These are phyloP conservation scores for Aaosphaeria pasadenensis DNA, from an alignment of 2,329 filamentous ascomycete genomes.

Conservation along the genomic window DNA sequence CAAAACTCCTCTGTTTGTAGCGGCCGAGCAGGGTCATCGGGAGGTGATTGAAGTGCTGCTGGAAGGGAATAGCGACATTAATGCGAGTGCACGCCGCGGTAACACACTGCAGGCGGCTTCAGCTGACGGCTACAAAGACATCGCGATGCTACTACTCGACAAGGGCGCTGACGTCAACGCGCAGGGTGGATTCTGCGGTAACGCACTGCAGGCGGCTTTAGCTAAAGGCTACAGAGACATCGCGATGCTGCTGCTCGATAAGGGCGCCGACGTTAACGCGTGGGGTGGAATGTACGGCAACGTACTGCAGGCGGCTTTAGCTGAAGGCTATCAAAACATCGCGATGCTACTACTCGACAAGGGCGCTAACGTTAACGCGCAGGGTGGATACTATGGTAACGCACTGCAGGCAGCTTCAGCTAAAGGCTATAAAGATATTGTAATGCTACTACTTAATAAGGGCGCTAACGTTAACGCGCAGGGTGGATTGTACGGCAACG, in stretches of 20 bases:
- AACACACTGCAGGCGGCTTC: background rate
- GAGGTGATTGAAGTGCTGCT: too few relatives aligned
- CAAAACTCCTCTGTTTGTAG: too few relatives aligned
- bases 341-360: conserved; percentile 1
- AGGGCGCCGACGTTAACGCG: conserved; percentile 6
- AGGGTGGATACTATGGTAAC: conserved; percentile 1
- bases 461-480: conserved; percentile 14
- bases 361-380: conserved; percentile 1
- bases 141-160: background rate
- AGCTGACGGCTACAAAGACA: background rate
- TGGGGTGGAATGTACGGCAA: background rate
- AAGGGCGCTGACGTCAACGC: conserved; percentile 6
- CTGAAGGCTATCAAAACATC: background rate
- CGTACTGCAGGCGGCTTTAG: conserved; percentile 1
- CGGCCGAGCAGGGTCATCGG: too few relatives aligned
- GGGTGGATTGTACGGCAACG: conserved; percentile 1
- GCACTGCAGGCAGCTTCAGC: conserved; percentile 3
- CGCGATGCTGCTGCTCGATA: conserved; percentile 4
- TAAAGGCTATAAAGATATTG: conserved; percentile 7
- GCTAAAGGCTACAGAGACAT: conserved; percentile 4
- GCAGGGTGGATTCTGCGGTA: conserved; percentile 15
- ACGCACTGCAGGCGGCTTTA: conserved; percentile 13
- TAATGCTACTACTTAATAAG: conserved; percentile 12
- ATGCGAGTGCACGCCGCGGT: conserved; percentile 6
- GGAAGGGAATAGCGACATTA: background rate